Evolutionary conservation across 2,329 filamentous ascomycete genomes (phyloP).

Genomic region (Blumeria hordei): DNA sequence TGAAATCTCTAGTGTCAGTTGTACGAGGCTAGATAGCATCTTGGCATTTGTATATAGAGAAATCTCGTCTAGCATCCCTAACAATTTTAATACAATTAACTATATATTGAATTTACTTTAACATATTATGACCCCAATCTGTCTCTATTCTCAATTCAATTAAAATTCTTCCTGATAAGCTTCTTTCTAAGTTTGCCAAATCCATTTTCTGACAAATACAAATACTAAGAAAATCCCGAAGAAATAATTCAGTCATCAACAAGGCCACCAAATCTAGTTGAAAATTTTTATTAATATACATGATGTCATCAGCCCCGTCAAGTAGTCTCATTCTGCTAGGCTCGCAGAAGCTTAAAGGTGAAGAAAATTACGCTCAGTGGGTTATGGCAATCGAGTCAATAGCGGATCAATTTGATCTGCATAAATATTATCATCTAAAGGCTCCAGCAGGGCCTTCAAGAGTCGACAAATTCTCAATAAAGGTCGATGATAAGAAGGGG

Average conservation of each 20-base stretch:
- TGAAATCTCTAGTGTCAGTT: not conserved
- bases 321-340: not conserved
- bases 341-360: not conserved
- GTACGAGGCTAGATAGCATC: not conserved
- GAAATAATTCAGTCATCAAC: not conserved
- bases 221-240: not conserved
- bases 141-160: not conserved
- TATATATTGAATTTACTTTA: not conserved
- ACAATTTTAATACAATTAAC: not conserved
- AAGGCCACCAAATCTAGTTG: not conserved
- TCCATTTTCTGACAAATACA: not conserved
- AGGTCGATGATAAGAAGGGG: not conserved
- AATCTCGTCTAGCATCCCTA: not conserved
- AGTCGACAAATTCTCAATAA: slow-evolving; percentile 1
- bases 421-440: slow-evolving; percentile 1
- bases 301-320: not conserved
- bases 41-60: not conserved
- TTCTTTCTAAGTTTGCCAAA: not conserved
- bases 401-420: not conserved
- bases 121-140: not conserved
- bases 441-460: not conserved
- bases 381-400: not conserved
- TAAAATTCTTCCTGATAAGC: not conserved
- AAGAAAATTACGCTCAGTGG: slow-evolving; percentile 1
- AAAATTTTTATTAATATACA: not conserved